A percentile compares a stretch with the other conserved stretches of the same genome.
Conservation (phyloP, 2,329 filamentous ascomycete genomes). For the Metarhizium brunneum region DNA sequence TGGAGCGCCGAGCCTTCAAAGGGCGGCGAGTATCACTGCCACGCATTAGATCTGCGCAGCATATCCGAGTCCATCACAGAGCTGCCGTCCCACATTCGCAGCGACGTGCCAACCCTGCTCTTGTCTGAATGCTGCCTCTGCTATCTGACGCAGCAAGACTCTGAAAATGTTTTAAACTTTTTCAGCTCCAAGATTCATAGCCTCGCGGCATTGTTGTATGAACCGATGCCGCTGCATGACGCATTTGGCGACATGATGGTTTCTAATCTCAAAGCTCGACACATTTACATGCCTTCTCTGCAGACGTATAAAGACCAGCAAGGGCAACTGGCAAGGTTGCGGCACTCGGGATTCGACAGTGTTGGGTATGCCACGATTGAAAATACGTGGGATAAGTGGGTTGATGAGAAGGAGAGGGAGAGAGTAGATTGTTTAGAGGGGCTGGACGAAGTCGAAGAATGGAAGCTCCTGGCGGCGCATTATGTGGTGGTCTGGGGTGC, state of each 20-base stretch:
- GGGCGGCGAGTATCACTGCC: conserved; percentile 42
- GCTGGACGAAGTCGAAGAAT: conserved; percentile 92
- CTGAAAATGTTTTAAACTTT: conserved; percentile 54
- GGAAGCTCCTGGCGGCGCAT: conserved; percentile 76
- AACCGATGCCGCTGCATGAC: conserved; percentile 76
- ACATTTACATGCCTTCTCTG: conserved; percentile 78
- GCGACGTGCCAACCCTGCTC: conserved; percentile 65
- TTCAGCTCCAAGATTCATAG: conserved; percentile 45
- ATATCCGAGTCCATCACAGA: conserved; percentile 23
- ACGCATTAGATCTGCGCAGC: conserved; percentile 62
- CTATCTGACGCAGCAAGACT: conserved; percentile 63
- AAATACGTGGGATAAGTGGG: conserved; percentile 69
- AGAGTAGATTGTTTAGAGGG: conserved; percentile 74
- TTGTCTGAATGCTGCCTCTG: conserved; percentile 94
- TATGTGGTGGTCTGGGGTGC: conserved; percentile 89
- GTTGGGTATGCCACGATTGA: conserved; percentile 36
- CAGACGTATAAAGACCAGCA: conserved; percentile 57
- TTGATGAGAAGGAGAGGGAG: conserved; percentile 61
- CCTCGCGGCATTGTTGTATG: conserved; percentile 67
- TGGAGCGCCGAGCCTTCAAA: conserved; percentile 33
- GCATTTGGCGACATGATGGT: conserved; percentile 90
- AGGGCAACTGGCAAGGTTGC: conserved; percentile 61
- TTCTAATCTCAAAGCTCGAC: conserved; percentile 72
- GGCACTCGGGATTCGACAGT: conserved; percentile 51
- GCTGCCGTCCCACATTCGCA: conserved; percentile 27